Base-by-base conservation (phyloP, 1,284 basidiomycete species). In the Leccinum insolens region DNA sequence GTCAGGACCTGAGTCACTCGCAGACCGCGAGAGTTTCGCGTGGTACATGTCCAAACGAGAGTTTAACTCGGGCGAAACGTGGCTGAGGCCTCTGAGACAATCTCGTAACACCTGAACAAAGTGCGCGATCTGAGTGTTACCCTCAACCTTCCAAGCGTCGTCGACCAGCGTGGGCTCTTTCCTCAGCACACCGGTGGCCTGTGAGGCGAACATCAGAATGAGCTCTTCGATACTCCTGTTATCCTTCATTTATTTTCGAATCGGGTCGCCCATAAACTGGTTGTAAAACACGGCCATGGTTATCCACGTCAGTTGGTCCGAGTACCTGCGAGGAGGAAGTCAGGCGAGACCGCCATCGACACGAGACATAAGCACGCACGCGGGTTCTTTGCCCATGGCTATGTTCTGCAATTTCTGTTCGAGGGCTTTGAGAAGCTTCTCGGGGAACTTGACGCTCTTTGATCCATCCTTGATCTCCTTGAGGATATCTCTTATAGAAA, bases 221-320 rank as follows among this genome's bases (percentile, higher is more conserved):
- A 99, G 89, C 72, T 98, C 96, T 80, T 99, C 98, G 65, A 99
- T 93, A 82, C 97, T 98, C 61, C 98, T 87, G 75, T 95, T 96
- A 79, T 98, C 96, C 78, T 95, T 95, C 88, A 99, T 91, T 75
- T 96, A 93, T 58, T 89, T 86, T 70, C 93, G 89, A 82, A 96
- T 96, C 41, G 83, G 85, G 62, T 94, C 91, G 68, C 94, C 90
- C 76, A 91, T 91, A 79, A 95, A 94, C 71, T 93, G 92, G 6
- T 92, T 92, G 78, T 96, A 98, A 79, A 97, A 98, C 37, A 92
- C 89, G 63, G 92, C 95, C 84, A 96, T 92, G 2, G 94, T 95
- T 61, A 94, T 85, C 55, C 96, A 89, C 37, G 95, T 91, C 34
- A 95, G 84, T 74, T 95, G 93, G 75, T 97, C 95, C 25, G 90